These are phyloP conservation scores for Plenodomus lindquistii DNA, from an alignment of 2,329 filamentous ascomycete species.

Conservation along the genomic window DNA sequence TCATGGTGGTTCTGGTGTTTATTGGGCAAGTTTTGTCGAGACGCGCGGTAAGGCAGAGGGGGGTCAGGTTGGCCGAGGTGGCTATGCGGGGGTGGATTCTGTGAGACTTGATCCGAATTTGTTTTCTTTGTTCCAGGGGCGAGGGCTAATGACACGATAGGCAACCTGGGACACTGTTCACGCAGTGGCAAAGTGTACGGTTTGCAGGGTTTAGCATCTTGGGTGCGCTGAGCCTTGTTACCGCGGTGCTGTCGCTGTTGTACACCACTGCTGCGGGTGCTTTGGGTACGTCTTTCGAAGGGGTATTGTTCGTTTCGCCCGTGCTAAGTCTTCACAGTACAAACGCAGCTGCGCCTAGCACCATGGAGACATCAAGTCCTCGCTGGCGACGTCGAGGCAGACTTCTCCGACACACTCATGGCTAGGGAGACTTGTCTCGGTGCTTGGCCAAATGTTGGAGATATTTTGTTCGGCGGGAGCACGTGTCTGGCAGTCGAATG, in stretches of 20 bases:
- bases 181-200: conserved; percentile 64
- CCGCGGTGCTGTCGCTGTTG: conserved; percentile 3
- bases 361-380: conserved; percentile 5
- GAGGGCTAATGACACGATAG: background rate
- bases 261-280: conserved; percentile 12
- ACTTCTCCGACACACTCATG: conserved; percentile 4
- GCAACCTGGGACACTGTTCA: conserved; percentile 69
- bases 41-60: conserved; percentile 6
- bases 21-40: conserved; percentile 66
- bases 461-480: conserved; percentile 3
- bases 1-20: conserved; percentile 71
- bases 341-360: conserved; percentile 8
- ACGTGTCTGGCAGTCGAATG: conserved; percentile 10
- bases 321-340: conserved; percentile 3
- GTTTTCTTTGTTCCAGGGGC: background rate
- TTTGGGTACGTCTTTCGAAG: conserved; percentile 1
- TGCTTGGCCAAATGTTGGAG: conserved; percentile 9
- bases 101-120: background rate
- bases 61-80: conserved; percentile 5
- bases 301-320: background rate
- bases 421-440: conserved; percentile 4
- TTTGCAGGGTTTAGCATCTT: conserved; percentile 64
- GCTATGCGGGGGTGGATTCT: conserved; percentile 11
- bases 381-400: conserved; percentile 4
- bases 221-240: conserved; percentile 60